A percentile compares a stretch with the other conserved stretches of the same genome.
Evolutionary conservation across 2,329 filamentous ascomycete genomes (phyloP).

Genomic region (Penicillium sp.): DNA sequence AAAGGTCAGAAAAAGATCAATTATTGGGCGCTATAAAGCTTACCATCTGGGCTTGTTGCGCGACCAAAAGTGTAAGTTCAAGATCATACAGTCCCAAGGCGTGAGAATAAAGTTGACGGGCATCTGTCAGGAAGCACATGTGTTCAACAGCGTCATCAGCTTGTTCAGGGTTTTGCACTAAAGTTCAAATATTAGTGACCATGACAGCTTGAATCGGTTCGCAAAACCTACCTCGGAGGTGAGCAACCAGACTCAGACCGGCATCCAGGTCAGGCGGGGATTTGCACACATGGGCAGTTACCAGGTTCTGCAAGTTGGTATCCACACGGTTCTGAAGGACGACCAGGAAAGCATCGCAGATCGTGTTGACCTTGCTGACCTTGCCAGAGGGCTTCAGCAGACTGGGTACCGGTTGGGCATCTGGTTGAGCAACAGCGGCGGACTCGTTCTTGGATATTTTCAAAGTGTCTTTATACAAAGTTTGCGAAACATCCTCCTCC

Average conservation of each 20-base stretch:
- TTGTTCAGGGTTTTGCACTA: constrained; percentile 59
- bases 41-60: constrained; percentile 85
- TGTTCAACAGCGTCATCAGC: constrained; percentile 90
- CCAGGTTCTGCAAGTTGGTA: constrained; percentile 77
- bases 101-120: constrained; percentile 85
- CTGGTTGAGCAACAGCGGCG: constrained; percentile 22
- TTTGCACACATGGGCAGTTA: constrained; percentile 94
- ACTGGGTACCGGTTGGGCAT: constrained; percentile 14
- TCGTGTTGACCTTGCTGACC: constrained; percentile 68
- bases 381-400: constrained; percentile 20
- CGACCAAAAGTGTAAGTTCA: constrained; percentile 81
- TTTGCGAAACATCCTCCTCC: constrained; percentile 87
- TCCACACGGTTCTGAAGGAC: constrained; percentile 58
- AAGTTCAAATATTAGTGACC: constrained; percentile 12
- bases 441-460: constrained; percentile 39
- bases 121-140: constrained; percentile 94
- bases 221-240: constrained; percentile 49
- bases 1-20: constrained; percentile 10
- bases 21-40: background rate
- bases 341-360: constrained; percentile 78
- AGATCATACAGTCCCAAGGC: constrained; percentile 88
- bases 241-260: constrained; percentile 71
- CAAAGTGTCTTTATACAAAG: constrained; percentile 86
- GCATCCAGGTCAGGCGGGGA: constrained; percentile 82
- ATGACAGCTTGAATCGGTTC: constrained; percentile 8